Evolutionary conservation across 768 basidiomycete species (phyloP).

Genomic region (Multifurca ochricompacta): DNA sequence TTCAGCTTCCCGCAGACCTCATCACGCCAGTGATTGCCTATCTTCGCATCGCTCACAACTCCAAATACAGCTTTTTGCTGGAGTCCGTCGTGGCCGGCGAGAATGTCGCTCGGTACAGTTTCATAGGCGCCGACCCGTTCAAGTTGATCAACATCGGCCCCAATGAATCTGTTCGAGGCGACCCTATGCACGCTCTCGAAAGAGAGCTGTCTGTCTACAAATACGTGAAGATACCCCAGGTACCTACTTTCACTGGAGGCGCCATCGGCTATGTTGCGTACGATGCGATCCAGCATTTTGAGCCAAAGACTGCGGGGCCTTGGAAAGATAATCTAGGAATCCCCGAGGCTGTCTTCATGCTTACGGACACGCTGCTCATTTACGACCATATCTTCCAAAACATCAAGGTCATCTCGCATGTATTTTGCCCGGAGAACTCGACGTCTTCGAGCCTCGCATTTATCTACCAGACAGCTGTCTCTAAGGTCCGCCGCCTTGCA

Average conservation of each 20-base stretch:
- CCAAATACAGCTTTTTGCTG: slow-evolving; percentile 89
- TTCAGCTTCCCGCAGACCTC: slow-evolving; percentile 91
- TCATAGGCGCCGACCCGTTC: slow-evolving; percentile 93
- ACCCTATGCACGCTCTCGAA: slow-evolving; percentile 80
- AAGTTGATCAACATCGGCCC: slow-evolving; percentile 89
- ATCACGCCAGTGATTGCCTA: slow-evolving; percentile 97
- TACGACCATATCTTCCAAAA: slow-evolving; percentile 97
- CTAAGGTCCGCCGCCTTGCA: slow-evolving; percentile 76
- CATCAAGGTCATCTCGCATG: slow-evolving; percentile 93
- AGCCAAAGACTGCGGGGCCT: slow-evolving; percentile 78
- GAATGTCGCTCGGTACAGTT: slow-evolving; percentile 88
- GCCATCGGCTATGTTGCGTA: slow-evolving; percentile 97
- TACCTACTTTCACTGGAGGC: slow-evolving; percentile 93
- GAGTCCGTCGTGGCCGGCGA: slow-evolving; percentile 91
- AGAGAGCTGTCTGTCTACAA: slow-evolving; percentile 79
- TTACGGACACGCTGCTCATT: slow-evolving; percentile 89
- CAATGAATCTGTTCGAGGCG: slow-evolving; percentile 72
- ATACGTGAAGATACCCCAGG: slow-evolving; percentile 86
- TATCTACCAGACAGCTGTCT: slow-evolving; percentile 82
- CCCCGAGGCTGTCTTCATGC: slow-evolving; percentile 95
- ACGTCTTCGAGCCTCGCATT: slow-evolving; percentile 64
- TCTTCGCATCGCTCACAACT: slow-evolving; percentile 84
- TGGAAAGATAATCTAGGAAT: slow-evolving; percentile 76
- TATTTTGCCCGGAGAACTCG: slow-evolving; percentile 72
- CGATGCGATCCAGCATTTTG: slow-evolving; percentile 94